Evolutionary conservation across 2,329 filamentous ascomycete genomes (phyloP).

Genomic region (Aspergillus neotritici): DNA sequence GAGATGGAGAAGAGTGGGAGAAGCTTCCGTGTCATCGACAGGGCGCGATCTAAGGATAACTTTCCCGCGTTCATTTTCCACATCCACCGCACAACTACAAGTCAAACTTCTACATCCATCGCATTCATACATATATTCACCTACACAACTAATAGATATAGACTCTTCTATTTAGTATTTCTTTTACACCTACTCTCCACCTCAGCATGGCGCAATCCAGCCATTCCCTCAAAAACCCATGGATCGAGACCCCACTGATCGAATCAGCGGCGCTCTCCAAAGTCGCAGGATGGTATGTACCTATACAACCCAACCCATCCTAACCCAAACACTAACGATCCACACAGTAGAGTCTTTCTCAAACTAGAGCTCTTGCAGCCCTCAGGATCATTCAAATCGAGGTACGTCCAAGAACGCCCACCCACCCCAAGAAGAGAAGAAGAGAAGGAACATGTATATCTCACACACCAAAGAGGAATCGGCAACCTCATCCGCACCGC

Average conservation of each 20-base stretch:
- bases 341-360: constrained; percentile 63
- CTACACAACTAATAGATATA: too few relatives aligned
- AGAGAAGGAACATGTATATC: not conserved
- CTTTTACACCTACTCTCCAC: not conserved
- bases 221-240: constrained; percentile 21
- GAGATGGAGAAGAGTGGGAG: not conserved
- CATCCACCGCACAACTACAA: too few relatives aligned
- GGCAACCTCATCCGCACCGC: constrained; percentile 32
- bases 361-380: constrained; percentile 79
- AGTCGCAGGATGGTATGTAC: constrained; percentile 33
- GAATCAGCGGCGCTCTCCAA: constrained; percentile 34
- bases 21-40: not conserved
- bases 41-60: not conserved
- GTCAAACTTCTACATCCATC: too few relatives aligned
- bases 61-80: too few relatives aligned
- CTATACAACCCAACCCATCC: not conserved
- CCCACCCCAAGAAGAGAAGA: not conserved
- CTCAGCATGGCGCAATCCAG: too few relatives aligned
- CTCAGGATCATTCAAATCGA: constrained; percentile 75
- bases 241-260: constrained; percentile 37
- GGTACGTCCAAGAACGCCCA: constrained; percentile 24
- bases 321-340: not conserved
- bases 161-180: not conserved
- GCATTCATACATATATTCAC: too few relatives aligned
- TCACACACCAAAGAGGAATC: constrained; percentile 24